These are phyloP conservation scores for Pseudocercospora macadamiae DNA, from an alignment of 2,329 filamentous ascomycete genomes.

Conservation along the genomic window DNA sequence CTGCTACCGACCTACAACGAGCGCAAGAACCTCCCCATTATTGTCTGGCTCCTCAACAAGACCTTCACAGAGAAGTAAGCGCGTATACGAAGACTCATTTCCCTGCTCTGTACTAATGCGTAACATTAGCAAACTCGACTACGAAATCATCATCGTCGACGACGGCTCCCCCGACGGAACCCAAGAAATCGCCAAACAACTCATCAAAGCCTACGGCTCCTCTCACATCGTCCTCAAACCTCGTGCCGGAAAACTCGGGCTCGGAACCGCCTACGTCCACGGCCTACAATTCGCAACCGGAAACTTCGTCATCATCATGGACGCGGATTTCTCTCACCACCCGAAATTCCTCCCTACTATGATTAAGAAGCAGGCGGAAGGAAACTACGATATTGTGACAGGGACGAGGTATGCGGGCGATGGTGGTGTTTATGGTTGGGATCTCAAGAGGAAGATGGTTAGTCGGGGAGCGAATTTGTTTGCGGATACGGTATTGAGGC, in stretches of 20 bases:
- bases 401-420: slow-evolving; percentile 85
- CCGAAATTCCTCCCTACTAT: slow-evolving; percentile 98
- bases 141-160: slow-evolving; percentile 97
- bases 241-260: slow-evolving; percentile 92
- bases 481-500: slow-evolving; percentile 88
- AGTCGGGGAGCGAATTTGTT: slow-evolving; percentile 91
- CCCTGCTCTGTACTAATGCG: too few relatives aligned
- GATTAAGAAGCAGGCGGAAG: slow-evolving; percentile 77
- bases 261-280: slow-evolving; percentile 95
- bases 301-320: slow-evolving; percentile 99
- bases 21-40: slow-evolving; percentile 93
- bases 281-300: slow-evolving; percentile 87
- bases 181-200: slow-evolving; percentile 84
- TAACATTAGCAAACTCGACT: slow-evolving; percentile 77
- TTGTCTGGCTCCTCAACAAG: slow-evolving; percentile 89
- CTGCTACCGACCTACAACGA: slow-evolving; percentile 99
- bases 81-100: too few relatives aligned
- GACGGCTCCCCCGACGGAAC: slow-evolving; percentile 97
- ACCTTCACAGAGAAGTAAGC: slow-evolving; percentile 86
- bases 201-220: slow-evolving; percentile 81
- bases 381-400: slow-evolving; percentile 92
- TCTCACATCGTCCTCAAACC: slow-evolving; percentile 75
- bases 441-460: slow-evolving; percentile 77
- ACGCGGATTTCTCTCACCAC: slow-evolving; percentile 98
- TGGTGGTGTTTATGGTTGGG: slow-evolving; percentile 91